Evolutionary conservation across 2,329 filamentous ascomycete species (phyloP), one percentile per base, ranked within the genome.

Genomic region (Teratosphaeriaceae sp.): DNA sequence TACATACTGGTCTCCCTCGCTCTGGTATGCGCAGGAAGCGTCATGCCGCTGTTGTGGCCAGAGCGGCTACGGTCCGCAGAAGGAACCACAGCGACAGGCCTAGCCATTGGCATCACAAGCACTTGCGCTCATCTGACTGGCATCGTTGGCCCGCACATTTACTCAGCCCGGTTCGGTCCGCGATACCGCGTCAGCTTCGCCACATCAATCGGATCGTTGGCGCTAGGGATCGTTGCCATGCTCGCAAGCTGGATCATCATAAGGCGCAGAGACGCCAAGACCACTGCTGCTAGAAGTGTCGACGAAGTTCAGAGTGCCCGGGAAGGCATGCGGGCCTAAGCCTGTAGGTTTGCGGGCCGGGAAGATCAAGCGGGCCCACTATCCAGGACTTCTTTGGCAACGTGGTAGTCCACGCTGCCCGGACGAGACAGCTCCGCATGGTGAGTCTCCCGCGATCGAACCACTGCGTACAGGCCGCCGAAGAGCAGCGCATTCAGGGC

Each of bases 1-100:
- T 66, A 69, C 44, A 50, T 68, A 11, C 63, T 68, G 35, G 59
- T 67, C n/a, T 65, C 62, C 44, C 54, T 68, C 19, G 65, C 65
- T 3, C 65, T 63, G 2, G 61, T 65, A 0, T 65, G 61, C 4
- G 64, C 63, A 0, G 61, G 64, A 21, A 63, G 60, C 6, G 65
- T 68, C 43, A 65, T 64, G 43, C 60, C 65, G 1, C 62, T 68
- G 34, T 53, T 68, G 6, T 68, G 64, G 65, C 66, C 65, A 6
- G 65, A 68, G 40, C 56, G 65, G 5, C 67, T 69, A 26, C 56
- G 65, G 19, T 64, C 62, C 3, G 63, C 64, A 3, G 58, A 59
- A 35, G 65, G 65, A 5, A 68, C 65, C 0, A 67, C 65, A 5
- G 62, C 60, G 12, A 64, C 65, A 5, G 65, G 64, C 2, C 46